A percentile compares a stretch with the other conserved stretches of the same genome.
Evolutionary conservation across 1,284 basidiomycete species (phyloP).

Genomic region (Mycena sp.): DNA sequence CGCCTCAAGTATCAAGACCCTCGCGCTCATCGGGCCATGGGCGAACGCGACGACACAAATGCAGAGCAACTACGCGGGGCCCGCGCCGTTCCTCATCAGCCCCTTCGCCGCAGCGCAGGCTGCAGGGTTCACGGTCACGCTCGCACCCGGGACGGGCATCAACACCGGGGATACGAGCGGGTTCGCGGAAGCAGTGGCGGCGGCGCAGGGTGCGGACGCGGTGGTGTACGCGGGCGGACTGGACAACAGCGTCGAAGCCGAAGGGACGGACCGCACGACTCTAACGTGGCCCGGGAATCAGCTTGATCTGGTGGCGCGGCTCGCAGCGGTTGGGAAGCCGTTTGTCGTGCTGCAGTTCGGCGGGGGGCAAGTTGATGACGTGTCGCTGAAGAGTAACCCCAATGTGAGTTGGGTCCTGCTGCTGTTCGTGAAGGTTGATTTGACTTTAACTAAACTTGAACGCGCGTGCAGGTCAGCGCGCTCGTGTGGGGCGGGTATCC

Average conservation of each 20-base stretch:
- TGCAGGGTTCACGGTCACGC: slow-evolving; percentile 57
- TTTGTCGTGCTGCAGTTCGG: slow-evolving; percentile 63
- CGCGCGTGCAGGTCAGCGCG: too few species aligned
- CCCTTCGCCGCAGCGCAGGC: slow-evolving; percentile 56
- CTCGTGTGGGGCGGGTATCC: slow-evolving; percentile 65
- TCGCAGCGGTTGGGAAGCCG: slow-evolving; percentile 57
- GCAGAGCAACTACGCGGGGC: slow-evolving; percentile 66
- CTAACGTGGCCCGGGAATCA: slow-evolving; percentile 66
- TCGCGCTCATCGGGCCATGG: slow-evolving; percentile 65
- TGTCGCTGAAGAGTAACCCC: slow-evolving; percentile 54
- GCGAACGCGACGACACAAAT: slow-evolving; percentile 62
- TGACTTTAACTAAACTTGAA: too few species aligned
- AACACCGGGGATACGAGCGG: slow-evolving; percentile 45
- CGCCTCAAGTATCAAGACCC: slow-evolving; percentile 46
- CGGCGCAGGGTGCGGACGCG: slow-evolving; percentile 66
- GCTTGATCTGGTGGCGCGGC: slow-evolving; percentile 55
- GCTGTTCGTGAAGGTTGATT: too few species aligned
- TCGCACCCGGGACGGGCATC: slow-evolving; percentile 50
- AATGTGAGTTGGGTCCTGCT: too few species aligned
- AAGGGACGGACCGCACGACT: slow-evolving; percentile 57
- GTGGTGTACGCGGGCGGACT: slow-evolving; percentile 70
- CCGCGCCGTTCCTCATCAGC: slow-evolving; percentile 61
- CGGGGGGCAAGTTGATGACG: slow-evolving; percentile 63
- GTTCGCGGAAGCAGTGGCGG: slow-evolving; percentile 68
- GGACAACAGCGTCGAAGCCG: slow-evolving; percentile 58